Percentiles rank a stretch among this genome's conserved stretches.
phyloP scores from a whole-genome alignment of 805 yeast genomes.

The Debaryomyces hansenii region DNA sequence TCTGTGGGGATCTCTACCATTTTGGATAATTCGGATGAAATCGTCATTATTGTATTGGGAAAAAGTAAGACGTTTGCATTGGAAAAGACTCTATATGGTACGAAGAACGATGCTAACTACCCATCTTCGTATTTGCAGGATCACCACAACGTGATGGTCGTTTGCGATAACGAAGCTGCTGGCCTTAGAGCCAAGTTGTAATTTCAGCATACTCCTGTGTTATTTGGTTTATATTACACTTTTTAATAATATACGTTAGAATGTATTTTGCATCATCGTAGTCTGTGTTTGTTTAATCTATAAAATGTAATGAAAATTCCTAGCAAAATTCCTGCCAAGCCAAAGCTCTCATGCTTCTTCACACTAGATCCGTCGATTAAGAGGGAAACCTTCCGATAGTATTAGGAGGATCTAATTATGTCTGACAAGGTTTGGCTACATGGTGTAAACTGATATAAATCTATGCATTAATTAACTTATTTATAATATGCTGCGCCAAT shows the following conservation, averaged over 20 bases:
- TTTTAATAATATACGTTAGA: too few species aligned
- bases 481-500: conserved; percentile 46
- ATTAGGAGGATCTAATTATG: too few species aligned
- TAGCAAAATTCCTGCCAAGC: too few species aligned
- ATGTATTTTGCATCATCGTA: too few species aligned
- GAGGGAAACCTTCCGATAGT: too few species aligned
- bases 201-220: background rate
- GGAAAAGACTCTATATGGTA: conserved; percentile 42
- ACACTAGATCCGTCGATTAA: too few species aligned
- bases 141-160: conserved; percentile 45
- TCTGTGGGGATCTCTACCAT: conserved; percentile 60
- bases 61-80: conserved; percentile 46
- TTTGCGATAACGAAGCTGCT: conserved; percentile 50
- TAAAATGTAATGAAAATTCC: too few species aligned
- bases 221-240: background rate
- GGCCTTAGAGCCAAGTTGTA: conserved; percentile 37
- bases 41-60: conserved; percentile 54
- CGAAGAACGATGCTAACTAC: conserved; percentile 34
- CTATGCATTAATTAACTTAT: background rate
- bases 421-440: too few species aligned
- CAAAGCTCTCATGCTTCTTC: too few species aligned
- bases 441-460: too few species aligned
- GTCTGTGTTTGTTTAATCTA: too few species aligned
- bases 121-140: conserved; percentile 54
- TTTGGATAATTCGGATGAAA: conserved; percentile 53